These are phyloP conservation scores for Caryopteris hybrid DNA, from an alignment of 305 asterid species.

Conservation along the genomic window DNA sequence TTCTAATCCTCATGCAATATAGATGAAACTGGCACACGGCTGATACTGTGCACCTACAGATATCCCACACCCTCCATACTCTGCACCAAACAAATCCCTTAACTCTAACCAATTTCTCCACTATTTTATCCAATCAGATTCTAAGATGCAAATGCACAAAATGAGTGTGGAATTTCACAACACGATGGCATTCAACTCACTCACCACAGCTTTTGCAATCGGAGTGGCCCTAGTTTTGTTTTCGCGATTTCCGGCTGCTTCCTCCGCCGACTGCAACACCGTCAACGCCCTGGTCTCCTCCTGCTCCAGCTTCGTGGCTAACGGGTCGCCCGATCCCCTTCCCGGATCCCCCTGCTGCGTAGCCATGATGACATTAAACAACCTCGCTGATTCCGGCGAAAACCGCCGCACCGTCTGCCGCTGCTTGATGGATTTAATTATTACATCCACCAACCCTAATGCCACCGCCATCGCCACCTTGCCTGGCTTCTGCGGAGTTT, in stretches of 20 bases:
- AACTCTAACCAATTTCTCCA: background rate
- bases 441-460: conserved; percentile 39
- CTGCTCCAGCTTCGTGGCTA: conserved; percentile 58
- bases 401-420: conserved; percentile 54
- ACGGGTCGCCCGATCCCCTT: conserved; percentile 64
- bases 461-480: conserved; percentile 81
- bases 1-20: background rate
- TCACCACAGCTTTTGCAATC: background rate
- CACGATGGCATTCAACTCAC: background rate
- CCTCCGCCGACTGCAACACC: conserved; percentile 46
- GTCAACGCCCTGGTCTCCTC: conserved; percentile 64
- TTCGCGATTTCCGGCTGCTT: background rate
- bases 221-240: conserved; percentile 3
- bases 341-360: conserved; percentile 81
- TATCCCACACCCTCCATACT: conserved; percentile 30
- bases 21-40: background rate
- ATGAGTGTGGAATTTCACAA: background rate
- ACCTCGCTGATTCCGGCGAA: conserved; percentile 37
- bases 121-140: background rate
- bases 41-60: background rate
- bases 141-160: background rate
- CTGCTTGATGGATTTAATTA: conserved; percentile 65
- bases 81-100: conserved; percentile 29
- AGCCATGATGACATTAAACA: conserved; percentile 60
- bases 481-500: conserved; percentile 88